Conservation (phyloP, 192 early-diverging fungal species). For the Podila verticillata region DNA sequence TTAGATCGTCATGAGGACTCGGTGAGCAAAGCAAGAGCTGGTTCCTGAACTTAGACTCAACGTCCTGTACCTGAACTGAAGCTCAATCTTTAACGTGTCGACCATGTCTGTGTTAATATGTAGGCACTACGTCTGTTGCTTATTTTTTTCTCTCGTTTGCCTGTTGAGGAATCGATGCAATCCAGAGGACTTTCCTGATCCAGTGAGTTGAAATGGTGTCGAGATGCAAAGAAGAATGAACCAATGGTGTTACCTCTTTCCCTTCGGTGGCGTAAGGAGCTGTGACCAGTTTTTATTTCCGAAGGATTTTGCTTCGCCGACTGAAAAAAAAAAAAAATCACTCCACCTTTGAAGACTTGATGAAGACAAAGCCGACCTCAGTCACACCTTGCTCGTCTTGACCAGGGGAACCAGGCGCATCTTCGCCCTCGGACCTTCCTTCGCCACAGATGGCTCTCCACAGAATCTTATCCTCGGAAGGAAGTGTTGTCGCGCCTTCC, state of each 20-base stretch:
- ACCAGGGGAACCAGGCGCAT: neutral
- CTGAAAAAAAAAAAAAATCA: no score
- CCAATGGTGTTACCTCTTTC: no score
- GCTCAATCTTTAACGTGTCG: constrained; percentile 22
- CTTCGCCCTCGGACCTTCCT: neutral
- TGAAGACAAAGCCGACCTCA: constrained; percentile 17
- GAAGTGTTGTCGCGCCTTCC: constrained; percentile 2
- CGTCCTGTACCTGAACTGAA: constrained; percentile 43
- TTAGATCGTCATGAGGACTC: neutral
- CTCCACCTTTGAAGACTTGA: neutral
- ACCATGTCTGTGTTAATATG: neutral
- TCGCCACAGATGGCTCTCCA: constrained; percentile 14
- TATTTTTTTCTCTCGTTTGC: no score
- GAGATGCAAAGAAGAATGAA: no score
- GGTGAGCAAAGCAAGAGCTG: neutral
- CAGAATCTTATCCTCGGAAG: constrained; percentile 1
- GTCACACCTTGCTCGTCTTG: neutral
- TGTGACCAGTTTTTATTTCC: no score
- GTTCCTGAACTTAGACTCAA: neutral
- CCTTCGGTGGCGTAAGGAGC: no score
- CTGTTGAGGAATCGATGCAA: no score
- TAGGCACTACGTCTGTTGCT: no score
- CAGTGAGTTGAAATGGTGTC: no score
- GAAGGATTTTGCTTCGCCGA: no score
- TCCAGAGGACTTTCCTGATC: no score